Conservation (phyloP, 164 flowering plant species). For the Euptelea pleiosperma region DNA sequence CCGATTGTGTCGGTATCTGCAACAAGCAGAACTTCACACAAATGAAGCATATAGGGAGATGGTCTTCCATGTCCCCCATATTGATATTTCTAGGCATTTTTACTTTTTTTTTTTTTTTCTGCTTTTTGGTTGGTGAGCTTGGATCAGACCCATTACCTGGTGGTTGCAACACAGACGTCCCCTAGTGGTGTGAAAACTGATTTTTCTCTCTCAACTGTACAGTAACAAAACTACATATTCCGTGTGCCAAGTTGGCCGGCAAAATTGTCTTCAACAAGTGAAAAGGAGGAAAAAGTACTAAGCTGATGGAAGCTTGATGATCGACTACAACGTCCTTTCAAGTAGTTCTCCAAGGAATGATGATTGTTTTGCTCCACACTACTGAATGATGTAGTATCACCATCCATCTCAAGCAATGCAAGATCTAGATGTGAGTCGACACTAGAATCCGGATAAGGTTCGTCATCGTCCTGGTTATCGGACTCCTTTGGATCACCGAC, state of each 20-base stretch:
- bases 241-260: neutral
- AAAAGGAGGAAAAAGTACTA: neutral
- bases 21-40: too few relatives aligned
- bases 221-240: neutral
- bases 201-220: slow-evolving; percentile 11
- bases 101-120: too few relatives aligned
- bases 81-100: too few relatives aligned
- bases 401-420: slow-evolving; percentile 63
- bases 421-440: slow-evolving; percentile 54
- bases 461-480: slow-evolving; percentile 49
- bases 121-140: too few relatives aligned
- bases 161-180: neutral
- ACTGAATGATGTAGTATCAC: slow-evolving; percentile 50
- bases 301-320: slow-evolving; percentile 71
- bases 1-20: too few relatives aligned
- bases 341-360: slow-evolving; percentile 47
- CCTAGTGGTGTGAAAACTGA: neutral
- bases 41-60: too few relatives aligned
- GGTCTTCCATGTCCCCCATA: too few relatives aligned
- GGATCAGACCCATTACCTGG: too few relatives aligned
- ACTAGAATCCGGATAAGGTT: slow-evolving; percentile 63
- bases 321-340: slow-evolving; percentile 64
- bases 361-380: slow-evolving; percentile 48
- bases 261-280: neutral
- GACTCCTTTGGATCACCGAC: slow-evolving; percentile 21